These are phyloP conservation scores for Elaeis guineensis DNA, from an alignment of 176 grass and related monocot species.

Conservation along the genomic window DNA sequence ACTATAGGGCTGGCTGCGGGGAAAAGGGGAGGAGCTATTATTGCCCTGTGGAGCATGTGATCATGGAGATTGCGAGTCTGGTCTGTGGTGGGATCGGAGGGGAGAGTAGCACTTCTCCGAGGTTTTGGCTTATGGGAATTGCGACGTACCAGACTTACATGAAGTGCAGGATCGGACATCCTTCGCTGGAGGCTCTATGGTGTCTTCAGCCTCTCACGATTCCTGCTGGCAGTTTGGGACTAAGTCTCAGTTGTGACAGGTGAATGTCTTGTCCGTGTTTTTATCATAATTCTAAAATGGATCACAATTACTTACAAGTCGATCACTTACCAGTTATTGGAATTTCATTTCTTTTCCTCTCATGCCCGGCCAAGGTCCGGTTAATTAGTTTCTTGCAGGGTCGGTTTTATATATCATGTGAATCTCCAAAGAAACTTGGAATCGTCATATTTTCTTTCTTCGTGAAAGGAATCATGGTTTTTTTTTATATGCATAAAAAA, in stretches of 20 bases:
- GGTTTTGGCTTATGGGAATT: slow-evolving; percentile 66
- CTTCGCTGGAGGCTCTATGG: slow-evolving; percentile 76
- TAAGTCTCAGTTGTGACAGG: slow-evolving; percentile 81
- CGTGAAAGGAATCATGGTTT: too few species aligned
- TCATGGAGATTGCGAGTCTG: slow-evolving; percentile 67
- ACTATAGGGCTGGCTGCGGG: slow-evolving; percentile 32
- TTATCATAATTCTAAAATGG: neutral
- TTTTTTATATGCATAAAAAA: too few species aligned
- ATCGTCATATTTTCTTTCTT: too few species aligned
- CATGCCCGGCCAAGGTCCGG: too few species aligned
- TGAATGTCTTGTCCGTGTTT: slow-evolving; percentile 15
- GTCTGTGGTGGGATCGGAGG: slow-evolving; percentile 19
- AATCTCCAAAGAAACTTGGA: too few species aligned
- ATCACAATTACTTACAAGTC: slow-evolving; percentile 1
- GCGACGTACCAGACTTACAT: slow-evolving; percentile 66
- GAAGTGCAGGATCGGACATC: slow-evolving; percentile 54
- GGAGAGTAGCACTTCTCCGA: slow-evolving; percentile 3
- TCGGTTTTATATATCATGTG: too few species aligned
- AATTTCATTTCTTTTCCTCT: neutral
- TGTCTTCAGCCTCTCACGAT: slow-evolving; percentile 62
- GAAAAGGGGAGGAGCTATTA: slow-evolving; percentile 34
- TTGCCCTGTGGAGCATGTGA: slow-evolving; percentile 65
- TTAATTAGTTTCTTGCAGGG: too few species aligned
- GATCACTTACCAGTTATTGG: neutral
- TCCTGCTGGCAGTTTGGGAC: slow-evolving; percentile 45